These are phyloP conservation scores for Berberis vulgaris DNA, from an alignment of 164 flowering plant genomes.

Conservation along the genomic window DNA sequence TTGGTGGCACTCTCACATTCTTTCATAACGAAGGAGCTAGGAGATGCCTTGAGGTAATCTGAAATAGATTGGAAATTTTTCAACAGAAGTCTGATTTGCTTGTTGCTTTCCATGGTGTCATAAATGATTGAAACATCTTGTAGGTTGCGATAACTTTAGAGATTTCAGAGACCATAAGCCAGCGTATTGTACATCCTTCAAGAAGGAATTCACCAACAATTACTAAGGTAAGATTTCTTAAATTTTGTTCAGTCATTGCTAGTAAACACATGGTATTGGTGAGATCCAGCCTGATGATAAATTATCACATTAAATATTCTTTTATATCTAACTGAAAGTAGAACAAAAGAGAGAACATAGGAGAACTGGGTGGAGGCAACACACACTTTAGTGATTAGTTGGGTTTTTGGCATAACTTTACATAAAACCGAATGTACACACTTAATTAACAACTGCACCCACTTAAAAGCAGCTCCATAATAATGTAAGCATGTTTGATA, in stretches of 20 bases:
- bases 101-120: constrained; percentile 4
- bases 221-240: constrained; percentile 57
- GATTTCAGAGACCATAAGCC: constrained; percentile 68
- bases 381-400: too few species aligned
- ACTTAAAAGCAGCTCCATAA: too few species aligned
- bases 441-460: too few species aligned
- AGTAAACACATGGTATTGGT: not conserved
- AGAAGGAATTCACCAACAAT: constrained; percentile 74
- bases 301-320: too few species aligned
- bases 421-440: too few species aligned
- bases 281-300: too few species aligned
- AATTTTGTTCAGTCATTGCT: not conserved
- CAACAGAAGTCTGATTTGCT: constrained; percentile 2
- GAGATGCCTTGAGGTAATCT: constrained; percentile 90
- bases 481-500: too few species aligned
- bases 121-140: constrained; percentile 7
- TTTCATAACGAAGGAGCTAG: constrained; percentile 68
- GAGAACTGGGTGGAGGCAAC: too few species aligned
- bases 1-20: constrained; percentile 97
- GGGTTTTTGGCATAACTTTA: too few species aligned
- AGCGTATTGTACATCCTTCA: constrained; percentile 76
- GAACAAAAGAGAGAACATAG: too few species aligned
- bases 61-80: not conserved
- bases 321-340: too few species aligned
- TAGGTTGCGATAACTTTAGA: constrained; percentile 87